Base-by-base conservation (phyloP, 2,329 filamentous ascomycete genomes). In the Xylariaceae sp. region DNA sequence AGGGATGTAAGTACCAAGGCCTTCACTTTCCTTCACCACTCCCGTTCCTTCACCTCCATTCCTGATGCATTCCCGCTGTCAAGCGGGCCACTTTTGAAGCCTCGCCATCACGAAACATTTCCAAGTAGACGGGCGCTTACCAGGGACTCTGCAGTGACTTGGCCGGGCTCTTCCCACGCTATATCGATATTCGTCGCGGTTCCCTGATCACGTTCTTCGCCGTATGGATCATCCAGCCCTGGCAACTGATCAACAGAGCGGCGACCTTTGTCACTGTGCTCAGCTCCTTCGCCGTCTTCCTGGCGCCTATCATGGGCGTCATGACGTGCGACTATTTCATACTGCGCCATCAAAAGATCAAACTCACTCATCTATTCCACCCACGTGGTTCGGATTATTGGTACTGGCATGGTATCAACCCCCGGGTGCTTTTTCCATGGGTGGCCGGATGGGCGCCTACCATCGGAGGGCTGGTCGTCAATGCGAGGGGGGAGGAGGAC, bases 381-480 rank as follows among this genome's bases (percentile, higher is more conserved):
- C 53, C 54, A 0, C 22, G 51, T 0, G 49, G 55, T 9, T 59
- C 58, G 0, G 45, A 48, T 7, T 67, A 66, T 39, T 64, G 59
- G 51, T 67, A 56, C 38, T 58, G 40, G 35, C 54, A 59, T 10
- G 64, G 63, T 1, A 31, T 65, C 31, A 64, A 65, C 32, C 61
- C 56, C 56, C 44, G 59, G 5, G 58, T 57, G 0, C 47, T 63
- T 14, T 51, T 56, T 3, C 55, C 59, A 8, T 66, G 63, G 63
- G 44, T 60, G 0, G 59, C 56, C 29, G 63, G 62, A 4, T 64
- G 60, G 57, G 58, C 55, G n/a, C 61, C 60, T 2, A 64, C 58
- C 0, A 52, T 67, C 31, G 52, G 62, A 7, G 58, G 60, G 11
- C 41, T 63, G 28, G 31, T 64, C 14, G 46, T 59, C 31, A 59